Conservation (phyloP, 202 grass and related monocot genomes). For the Bolboschoenoplectus hybrid region DNA sequence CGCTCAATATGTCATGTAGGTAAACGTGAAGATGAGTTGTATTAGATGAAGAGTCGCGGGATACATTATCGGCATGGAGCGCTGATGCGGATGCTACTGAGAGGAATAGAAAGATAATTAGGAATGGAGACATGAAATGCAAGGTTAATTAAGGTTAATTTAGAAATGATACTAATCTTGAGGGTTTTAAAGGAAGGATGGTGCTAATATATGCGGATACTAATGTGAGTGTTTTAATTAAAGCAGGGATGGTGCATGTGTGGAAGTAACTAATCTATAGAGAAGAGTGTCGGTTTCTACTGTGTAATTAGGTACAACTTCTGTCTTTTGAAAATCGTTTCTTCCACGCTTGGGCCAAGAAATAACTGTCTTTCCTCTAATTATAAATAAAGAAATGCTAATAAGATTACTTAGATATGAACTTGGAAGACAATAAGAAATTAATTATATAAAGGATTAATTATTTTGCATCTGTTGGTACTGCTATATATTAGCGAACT, state of each 20-base stretch:
- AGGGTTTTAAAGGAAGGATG: background rate
- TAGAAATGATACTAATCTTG: background rate
- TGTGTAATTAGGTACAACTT: slow-evolving; percentile 9
- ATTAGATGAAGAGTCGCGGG: background rate
- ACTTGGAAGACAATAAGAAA: background rate
- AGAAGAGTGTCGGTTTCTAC: background rate
- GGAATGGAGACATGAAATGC: slow-evolving; percentile 11
- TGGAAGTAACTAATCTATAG: background rate
- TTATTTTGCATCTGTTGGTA: background rate
- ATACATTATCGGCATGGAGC: background rate
- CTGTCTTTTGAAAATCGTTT: background rate
- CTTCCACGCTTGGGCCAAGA: background rate
- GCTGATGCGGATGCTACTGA: background rate
- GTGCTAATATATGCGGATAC: background rate
- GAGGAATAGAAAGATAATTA: background rate
- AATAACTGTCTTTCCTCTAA: background rate
- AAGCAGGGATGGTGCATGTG: background rate
- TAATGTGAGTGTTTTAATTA: background rate
- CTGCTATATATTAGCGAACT: background rate
- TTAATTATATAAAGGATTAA: background rate
- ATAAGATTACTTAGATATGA: background rate
- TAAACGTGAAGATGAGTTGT: slow-evolving; percentile 63
- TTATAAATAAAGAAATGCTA: background rate
- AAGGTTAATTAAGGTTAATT: background rate
- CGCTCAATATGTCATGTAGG: slow-evolving; percentile 52